Evolutionary conservation across 345 rosid genomes (phyloP), one percentile per base, ranked within the genome.

Genomic region (Leavenworthia alabamica): DNA sequence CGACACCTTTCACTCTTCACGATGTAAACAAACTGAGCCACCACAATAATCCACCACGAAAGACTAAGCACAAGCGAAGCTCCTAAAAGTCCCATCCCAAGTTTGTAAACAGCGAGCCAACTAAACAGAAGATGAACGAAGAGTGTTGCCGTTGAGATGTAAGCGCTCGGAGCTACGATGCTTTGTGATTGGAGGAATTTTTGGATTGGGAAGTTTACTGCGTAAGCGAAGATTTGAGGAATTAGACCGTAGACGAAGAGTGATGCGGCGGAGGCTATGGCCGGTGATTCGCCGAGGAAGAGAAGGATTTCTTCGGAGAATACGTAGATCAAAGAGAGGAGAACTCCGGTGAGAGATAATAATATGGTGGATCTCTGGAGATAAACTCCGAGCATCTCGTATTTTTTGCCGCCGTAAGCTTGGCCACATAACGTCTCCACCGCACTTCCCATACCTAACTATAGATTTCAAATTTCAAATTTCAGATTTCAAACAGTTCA

Each of bases 371-470:
- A 76, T 73, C 83, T 67, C 36, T 86, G 89, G 4, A 86, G 76
- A 64, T 83, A 86, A 23, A 81, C 8, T 8, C 93, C 93, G 2
- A 86, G 73, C 81, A 78, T 77, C 12, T 70, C 82, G 49, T 68
- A 78, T 37, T 72, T 78, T 6, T 39, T 19, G 3, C 84, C 89
- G 3, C 94, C 94, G 56, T 46, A 83, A 0, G 87, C 89, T 76
- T 86, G 89, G 8, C 94, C 94, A 40, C 94, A 83, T 10, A 86
- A 43, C 0, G 94, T 86, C 71, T 83, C 89, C 59, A 82, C 89
- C 7, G 87, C 89, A 47, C 89, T 83, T 32, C 94, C 89, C 93
- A 78, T 81, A 2, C 81, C 83, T 58, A 74, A 32, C 79, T 81
- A 64, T 2, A 1, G 12, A 44, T 32, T 31, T 4, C 8, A 13